Conservation (phyloP, 805 yeast species). For the Trichomonascus vanleenenianus region DNA sequence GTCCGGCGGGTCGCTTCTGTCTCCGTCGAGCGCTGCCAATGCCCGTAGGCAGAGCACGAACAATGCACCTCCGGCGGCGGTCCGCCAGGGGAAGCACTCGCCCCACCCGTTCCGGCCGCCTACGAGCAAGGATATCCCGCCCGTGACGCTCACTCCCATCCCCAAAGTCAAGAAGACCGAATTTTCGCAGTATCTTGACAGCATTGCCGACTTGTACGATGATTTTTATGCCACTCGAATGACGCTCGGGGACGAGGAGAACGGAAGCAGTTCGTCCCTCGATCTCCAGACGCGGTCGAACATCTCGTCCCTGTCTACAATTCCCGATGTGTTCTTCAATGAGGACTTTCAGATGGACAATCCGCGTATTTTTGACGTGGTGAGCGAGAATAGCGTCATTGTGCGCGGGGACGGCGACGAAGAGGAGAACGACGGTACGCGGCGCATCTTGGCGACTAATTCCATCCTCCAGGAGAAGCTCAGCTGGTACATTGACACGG, state of each 20-base stretch:
- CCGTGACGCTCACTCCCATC: conserved; percentile 54
- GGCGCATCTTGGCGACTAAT: conserved; percentile 41
- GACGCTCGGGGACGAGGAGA: conserved; percentile 3
- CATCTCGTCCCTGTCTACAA: conserved; percentile 28
- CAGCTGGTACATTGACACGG: conserved; percentile 74
- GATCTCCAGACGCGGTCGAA: not conserved
- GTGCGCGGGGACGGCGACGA: conserved; percentile 23
- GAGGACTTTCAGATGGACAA: conserved; percentile 75
- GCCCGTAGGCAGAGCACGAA: not conserved
- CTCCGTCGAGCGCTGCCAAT: conserved; percentile 25
- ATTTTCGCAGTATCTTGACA: conserved; percentile 38
- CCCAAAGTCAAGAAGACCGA: conserved; percentile 37
- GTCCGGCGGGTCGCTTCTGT: not conserved
- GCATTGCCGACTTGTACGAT: conserved; percentile 39
- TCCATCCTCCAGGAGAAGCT: conserved; percentile 65
- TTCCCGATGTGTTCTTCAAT: conserved; percentile 66
- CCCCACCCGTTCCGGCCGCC: conserved; percentile 41
- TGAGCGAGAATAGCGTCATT: conserved; percentile 52
- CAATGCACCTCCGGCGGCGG: conserved; percentile 2
- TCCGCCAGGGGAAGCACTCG: conserved; percentile 4
- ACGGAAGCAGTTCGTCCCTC: not conserved
- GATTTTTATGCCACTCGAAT: conserved; percentile 13
- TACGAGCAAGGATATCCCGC: conserved; percentile 77
- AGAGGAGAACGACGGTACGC: conserved; percentile 24
- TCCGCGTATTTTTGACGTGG: conserved; percentile 73